A percentile compares a stretch with the other conserved stretches of the same genome.
Evolutionary conservation across 352 stramenopile genomes (phyloP).

Genomic region (Phytopythium ostracodes): DNA sequence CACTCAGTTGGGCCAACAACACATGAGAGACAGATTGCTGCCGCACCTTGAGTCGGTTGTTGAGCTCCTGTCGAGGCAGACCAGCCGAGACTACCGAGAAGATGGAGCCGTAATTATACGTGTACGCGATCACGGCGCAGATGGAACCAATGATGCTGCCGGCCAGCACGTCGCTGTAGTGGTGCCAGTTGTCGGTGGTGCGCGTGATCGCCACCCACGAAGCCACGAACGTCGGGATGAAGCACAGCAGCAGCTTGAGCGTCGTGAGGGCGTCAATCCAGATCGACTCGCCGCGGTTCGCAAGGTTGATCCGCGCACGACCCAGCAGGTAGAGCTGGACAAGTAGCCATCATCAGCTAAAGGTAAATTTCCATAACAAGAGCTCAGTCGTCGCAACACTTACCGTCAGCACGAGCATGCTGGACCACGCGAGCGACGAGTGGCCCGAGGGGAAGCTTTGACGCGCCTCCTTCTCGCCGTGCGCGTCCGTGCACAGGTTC

Average conservation of each 20-base stretch:
- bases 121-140: conserved; percentile 41
- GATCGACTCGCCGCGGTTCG: conserved; percentile 41
- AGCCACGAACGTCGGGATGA: conserved; percentile 49
- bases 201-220: conserved; percentile 71
- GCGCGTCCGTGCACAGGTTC: conserved; percentile 46
- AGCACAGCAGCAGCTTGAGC: conserved; percentile 67
- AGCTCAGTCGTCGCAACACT: too few species aligned
- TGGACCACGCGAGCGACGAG: conserved; percentile 62
- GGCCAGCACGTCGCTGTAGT: conserved; percentile 81
- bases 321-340: conserved; percentile 65
- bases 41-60: conserved; percentile 43
- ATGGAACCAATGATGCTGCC: conserved; percentile 49
- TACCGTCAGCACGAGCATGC: conserved; percentile 68
- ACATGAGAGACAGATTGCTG: neutral
- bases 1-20: neutral
- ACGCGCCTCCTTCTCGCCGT: conserved; percentile 53
- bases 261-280: conserved; percentile 51
- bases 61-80: conserved; percentile 48
- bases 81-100: conserved; percentile 58
- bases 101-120: conserved; percentile 70
- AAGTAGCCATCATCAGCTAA: conserved; percentile 5
- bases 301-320: conserved; percentile 52
- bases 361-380: too few species aligned
- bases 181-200: conserved; percentile 83
- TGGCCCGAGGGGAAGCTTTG: conserved; percentile 77